phyloP scores from a whole-genome alignment of 805 yeast genomes.

The Naumovozyma dairenensis region DNA sequence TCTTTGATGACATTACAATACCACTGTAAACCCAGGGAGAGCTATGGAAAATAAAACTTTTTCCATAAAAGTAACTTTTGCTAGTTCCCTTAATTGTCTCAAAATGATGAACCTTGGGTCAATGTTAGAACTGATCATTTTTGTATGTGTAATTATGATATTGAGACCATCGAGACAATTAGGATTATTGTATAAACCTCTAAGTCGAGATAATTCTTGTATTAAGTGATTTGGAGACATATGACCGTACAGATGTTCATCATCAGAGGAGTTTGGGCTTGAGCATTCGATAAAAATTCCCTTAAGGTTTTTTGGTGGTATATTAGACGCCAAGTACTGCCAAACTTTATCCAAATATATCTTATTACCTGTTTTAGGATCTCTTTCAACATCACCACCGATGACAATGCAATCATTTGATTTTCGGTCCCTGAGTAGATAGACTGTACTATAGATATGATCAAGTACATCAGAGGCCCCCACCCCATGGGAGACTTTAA shows the following conservation, averaged over 20 bases:
- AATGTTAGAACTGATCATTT: slow-evolving; percentile 30
- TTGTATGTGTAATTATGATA: slow-evolving; percentile 42
- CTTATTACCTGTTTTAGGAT: slow-evolving; percentile 24
- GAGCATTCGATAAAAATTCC: slow-evolving; percentile 77
- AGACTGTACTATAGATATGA: slow-evolving; percentile 43
- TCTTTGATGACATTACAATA: too few species aligned
- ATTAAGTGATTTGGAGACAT: slow-evolving; percentile 58
- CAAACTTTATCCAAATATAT: slow-evolving; percentile 38
- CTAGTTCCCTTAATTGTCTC: slow-evolving; percentile 37
- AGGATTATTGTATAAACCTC: slow-evolving; percentile 34
- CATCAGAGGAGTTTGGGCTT: slow-evolving; percentile 35
- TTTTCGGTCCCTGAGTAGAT: slow-evolving; percentile 35
- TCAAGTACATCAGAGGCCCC: slow-evolving; percentile 22
- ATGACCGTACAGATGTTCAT: slow-evolving; percentile 64
- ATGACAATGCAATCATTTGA: slow-evolving; percentile 38
- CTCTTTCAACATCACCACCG: slow-evolving; percentile 84
- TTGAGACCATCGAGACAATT: slow-evolving; percentile 28
- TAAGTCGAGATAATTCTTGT: slow-evolving; percentile 38
- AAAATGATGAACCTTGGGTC: slow-evolving; percentile 57
- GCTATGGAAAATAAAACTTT: slow-evolving; percentile 21
- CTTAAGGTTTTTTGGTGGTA: slow-evolving; percentile 34
- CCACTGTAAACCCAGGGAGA: slow-evolving; percentile 19
- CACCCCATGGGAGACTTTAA: slow-evolving; percentile 34
- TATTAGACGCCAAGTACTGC: slow-evolving; percentile 41
- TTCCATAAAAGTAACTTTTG: slow-evolving; percentile 26